Evolutionary conservation across 2,329 filamentous ascomycete genomes (phyloP).

Genomic region (Talaromyces sp.): DNA sequence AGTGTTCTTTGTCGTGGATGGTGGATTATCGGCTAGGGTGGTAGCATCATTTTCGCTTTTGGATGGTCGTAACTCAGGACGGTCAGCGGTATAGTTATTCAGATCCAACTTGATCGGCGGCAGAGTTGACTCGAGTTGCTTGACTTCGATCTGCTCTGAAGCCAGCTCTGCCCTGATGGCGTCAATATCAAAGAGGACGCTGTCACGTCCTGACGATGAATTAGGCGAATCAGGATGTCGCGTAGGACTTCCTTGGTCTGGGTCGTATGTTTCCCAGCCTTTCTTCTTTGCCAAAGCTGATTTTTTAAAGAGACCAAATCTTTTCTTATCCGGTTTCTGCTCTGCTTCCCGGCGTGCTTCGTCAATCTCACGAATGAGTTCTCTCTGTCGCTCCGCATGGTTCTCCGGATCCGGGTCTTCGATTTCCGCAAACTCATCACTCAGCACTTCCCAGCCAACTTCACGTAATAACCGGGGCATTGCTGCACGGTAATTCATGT

Average conservation of each 20-base stretch:
- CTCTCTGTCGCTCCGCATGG: constrained; percentile 77
- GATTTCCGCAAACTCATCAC: constrained; percentile 92
- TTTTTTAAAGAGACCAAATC: constrained; percentile 74
- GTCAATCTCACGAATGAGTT: constrained; percentile 94
- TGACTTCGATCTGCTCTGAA: constrained; percentile 63
- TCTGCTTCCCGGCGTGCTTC: constrained; percentile 85
- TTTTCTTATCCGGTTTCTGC: constrained; percentile 65
- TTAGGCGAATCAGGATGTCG: constrained; percentile 25
- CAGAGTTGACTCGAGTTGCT: constrained; percentile 79
- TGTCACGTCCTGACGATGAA: constrained; percentile 29
- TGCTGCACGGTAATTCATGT: constrained; percentile 92
- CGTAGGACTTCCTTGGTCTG: constrained; percentile 41
- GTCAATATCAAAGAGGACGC: constrained; percentile 88
- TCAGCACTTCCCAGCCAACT: constrained; percentile 86
- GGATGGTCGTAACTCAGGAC: constrained; percentile 32
- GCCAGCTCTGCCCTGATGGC: constrained; percentile 84
- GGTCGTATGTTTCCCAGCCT: constrained; percentile 92
- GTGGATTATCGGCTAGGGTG: constrained; percentile 16
- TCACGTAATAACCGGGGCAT: constrained; percentile 85
- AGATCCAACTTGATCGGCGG: constrained; percentile 81
- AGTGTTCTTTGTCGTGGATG: constrained; percentile 15
- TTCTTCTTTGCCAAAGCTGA: constrained; percentile 71
- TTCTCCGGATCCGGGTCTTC: constrained; percentile 96
- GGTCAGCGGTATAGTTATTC: constrained; percentile 22
- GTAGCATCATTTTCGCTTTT: constrained; percentile 37